phyloP scores from a whole-genome alignment of 2,329 filamentous ascomycete species.

The Aspergillus pseudonomiae region DNA sequence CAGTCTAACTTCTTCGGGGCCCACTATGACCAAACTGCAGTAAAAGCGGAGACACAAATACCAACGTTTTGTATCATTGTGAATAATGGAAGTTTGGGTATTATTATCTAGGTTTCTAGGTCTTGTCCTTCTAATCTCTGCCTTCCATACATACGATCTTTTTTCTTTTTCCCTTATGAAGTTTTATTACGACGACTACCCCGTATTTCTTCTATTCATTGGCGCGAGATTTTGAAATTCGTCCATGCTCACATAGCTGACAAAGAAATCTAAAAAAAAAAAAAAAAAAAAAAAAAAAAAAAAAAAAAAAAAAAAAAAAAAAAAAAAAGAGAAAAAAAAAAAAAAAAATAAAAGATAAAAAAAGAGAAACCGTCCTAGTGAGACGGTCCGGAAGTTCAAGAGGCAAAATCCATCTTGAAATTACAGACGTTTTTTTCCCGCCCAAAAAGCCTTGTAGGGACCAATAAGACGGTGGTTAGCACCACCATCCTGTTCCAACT shows the following conservation, averaged over 20 bases:
- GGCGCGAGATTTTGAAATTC: slow-evolving; percentile 2
- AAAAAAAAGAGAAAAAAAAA: neutral
- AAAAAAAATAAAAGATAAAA: neutral
- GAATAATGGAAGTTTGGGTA: slow-evolving; percentile 10
- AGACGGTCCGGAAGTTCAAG: slow-evolving; percentile 11
- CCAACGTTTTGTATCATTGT: slow-evolving; percentile 26
- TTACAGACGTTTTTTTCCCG: slow-evolving; percentile 17
- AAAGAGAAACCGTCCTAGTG: neutral
- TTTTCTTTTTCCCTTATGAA: slow-evolving; percentile 1
- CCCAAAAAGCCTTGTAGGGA: slow-evolving; percentile 23
- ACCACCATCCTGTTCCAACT: slow-evolving; percentile 17
- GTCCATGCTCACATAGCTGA: slow-evolving; percentile 7
- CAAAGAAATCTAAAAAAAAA: slow-evolving; percentile 6
- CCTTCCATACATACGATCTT: slow-evolving; percentile 6
- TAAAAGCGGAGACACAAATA: slow-evolving; percentile 24
- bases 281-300: neutral
- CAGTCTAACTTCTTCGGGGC: slow-evolving; percentile 9
- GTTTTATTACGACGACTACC: slow-evolving; percentile 6
- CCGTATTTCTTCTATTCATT: slow-evolving; percentile 8
- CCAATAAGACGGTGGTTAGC: slow-evolving; percentile 25
- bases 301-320: neutral
- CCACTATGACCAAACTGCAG: slow-evolving; percentile 22
- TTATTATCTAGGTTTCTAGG: slow-evolving; percentile 10
- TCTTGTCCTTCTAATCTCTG: slow-evolving; percentile 12
- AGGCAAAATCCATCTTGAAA: slow-evolving; percentile 17